These are phyloP conservation scores for Penicillium carneum DNA, from an alignment of 2,329 filamentous ascomycete genomes.

Conservation along the genomic window DNA sequence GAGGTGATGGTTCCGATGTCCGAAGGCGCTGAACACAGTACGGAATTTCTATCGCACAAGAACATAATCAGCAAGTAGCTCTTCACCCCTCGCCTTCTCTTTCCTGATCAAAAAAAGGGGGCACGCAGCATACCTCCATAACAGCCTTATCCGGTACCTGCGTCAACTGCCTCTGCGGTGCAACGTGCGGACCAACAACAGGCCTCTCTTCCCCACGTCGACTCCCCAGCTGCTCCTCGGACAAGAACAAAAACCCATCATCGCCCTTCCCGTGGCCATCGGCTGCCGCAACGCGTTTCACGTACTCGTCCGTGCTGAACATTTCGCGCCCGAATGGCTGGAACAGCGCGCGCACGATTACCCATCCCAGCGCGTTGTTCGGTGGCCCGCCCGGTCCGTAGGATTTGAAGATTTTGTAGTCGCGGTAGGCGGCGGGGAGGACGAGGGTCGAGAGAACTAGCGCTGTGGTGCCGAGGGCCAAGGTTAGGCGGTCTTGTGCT, in stretches of 20 bases:
- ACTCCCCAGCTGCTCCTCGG: slow-evolving; percentile 27
- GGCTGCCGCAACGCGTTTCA: slow-evolving; percentile 31
- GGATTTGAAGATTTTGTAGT: slow-evolving; percentile 48
- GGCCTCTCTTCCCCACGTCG: slow-evolving; percentile 33
- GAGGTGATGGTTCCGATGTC: slow-evolving; percentile 38
- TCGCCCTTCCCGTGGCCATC: slow-evolving; percentile 35
- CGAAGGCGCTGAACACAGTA: slow-evolving; percentile 34
- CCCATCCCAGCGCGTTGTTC: slow-evolving; percentile 48
- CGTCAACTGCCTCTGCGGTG: slow-evolving; percentile 42
- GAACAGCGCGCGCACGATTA: slow-evolving; percentile 36
- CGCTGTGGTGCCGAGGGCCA: slow-evolving; percentile 30
- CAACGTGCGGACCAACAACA: slow-evolving; percentile 39
- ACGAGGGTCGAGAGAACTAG: slow-evolving; percentile 26
- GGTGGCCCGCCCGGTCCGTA: slow-evolving; percentile 49
- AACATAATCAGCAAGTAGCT: background rate
- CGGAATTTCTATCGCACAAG: slow-evolving; percentile 37
- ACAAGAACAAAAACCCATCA: slow-evolving; percentile 31
- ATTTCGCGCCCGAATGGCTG: slow-evolving; percentile 40
- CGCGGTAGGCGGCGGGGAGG: slow-evolving; percentile 39
- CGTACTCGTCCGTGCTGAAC: slow-evolving; percentile 41
- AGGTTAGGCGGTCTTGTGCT: slow-evolving; percentile 22
- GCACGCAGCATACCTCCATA: slow-evolving; percentile 34
- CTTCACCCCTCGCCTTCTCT: background rate
- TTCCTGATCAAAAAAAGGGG: background rate
- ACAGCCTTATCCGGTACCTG: slow-evolving; percentile 35